Conservation (phyloP, 805 yeast genomes). For the Ogataea philodendri region DNA sequence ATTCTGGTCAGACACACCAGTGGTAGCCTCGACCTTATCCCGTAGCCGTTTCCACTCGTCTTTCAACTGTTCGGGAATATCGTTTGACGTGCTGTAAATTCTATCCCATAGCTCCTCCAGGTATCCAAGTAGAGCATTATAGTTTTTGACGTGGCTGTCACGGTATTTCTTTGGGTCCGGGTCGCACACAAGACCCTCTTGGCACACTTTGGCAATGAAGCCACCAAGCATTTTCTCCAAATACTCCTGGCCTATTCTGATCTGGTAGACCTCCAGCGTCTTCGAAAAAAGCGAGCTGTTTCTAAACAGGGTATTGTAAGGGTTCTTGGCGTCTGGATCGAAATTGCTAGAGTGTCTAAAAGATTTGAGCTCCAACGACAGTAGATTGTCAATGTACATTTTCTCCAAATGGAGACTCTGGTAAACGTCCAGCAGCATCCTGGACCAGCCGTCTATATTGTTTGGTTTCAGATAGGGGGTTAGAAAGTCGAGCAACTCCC, state of each 20-base stretch:
- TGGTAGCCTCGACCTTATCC: conserved; percentile 58
- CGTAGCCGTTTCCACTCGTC: conserved; percentile 62
- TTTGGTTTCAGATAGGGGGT: conserved; percentile 30
- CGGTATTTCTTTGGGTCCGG: conserved; percentile 65
- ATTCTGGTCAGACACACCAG: conserved; percentile 50
- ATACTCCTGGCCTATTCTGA: conserved; percentile 76
- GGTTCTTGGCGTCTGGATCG: conserved; percentile 38
- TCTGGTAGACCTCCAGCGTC: conserved; percentile 72
- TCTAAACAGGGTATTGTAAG: conserved; percentile 68
- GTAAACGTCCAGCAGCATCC: conserved; percentile 67
- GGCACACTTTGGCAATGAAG: conserved; percentile 52
- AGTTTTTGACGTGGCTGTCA: conserved; percentile 37
- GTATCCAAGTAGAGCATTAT: conserved; percentile 37
- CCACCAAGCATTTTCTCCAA: conserved; percentile 69
- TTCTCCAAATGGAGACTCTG: conserved; percentile 67
- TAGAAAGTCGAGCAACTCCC: conserved; percentile 50
- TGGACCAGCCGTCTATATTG: conserved; percentile 53
- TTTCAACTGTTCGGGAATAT: conserved; percentile 68
- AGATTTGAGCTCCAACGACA: conserved; percentile 60
- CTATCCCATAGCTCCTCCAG: conserved; percentile 62
- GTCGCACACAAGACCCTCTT: conserved; percentile 62
- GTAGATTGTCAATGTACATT: conserved; percentile 69
- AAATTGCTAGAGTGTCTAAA: conserved; percentile 45
- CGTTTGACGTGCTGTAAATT: conserved; percentile 66
- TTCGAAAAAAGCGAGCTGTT: conserved; percentile 84